Evolutionary conservation across 2,329 filamentous ascomycete genomes (phyloP), one percentile per base, ranked within the genome.

Genomic region (Cladorrhinum sp.): DNA sequence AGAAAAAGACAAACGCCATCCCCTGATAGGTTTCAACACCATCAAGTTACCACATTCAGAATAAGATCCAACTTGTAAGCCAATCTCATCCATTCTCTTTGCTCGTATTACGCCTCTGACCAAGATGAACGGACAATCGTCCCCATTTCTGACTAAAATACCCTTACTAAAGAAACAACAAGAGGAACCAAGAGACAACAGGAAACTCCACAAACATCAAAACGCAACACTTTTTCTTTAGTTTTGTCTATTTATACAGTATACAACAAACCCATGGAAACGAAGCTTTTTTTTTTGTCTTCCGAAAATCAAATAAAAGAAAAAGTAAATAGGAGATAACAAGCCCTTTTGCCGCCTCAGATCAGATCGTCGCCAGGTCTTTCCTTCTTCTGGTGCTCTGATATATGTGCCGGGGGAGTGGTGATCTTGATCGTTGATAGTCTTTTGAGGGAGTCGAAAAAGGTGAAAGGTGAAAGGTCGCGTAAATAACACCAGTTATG

Each of bases 161-260:
- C 33, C 33, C 33, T 36, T 9, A 36, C 33, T 2, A 36, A 46
- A 46, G 42, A 21, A 46, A 46, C 16, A n/a, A 42, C 36, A n/a
- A n/a, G 14, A 42, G 6, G n/a, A 14, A n/a, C n/a, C n/a, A n/a
- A n/a, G n/a, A n/a, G 36, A n/a, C 6, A 42, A 16, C 36, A n/a
- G 3, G 6, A 42, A 42, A 42, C 14, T 14, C 10, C 10, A 42
- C 42, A 46, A 46, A n/a, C 20, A 36, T 36, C 54, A 49, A 57
- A 48, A 49, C n/a, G 12, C 39, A 57, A 49, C 24, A 30, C 54
- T 49, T 57, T 57, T 57, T 57, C 26, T 30, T 57, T 28, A 36
- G 14, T 36, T 21, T 48, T 57, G 21, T 48, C 54, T 57, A 57
- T 49, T 49, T 30, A 49, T 57, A 57, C 39, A 57, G 18, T 57